Percentiles rank a stretch among this genome's conserved stretches.
phyloP scores from a whole-genome alignment of 1,284 basidiomycete species.

The Ustilago loliicola region DNA sequence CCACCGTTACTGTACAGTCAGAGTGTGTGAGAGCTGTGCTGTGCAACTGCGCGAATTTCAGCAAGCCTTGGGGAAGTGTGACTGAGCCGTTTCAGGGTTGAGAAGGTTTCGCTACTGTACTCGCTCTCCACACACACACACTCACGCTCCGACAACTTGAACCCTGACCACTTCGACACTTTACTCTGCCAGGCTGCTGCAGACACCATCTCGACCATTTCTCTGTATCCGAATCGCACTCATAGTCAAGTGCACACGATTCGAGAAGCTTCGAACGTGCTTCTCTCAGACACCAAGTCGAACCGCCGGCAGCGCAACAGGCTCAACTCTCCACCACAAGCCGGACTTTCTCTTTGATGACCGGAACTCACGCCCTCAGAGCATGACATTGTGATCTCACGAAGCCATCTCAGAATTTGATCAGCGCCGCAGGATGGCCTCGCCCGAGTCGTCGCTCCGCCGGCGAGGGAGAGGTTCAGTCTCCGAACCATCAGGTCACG shows the following conservation, averaged over 20 bases:
- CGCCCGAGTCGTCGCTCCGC: slow-evolving; percentile 45
- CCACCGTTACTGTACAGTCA: background rate
- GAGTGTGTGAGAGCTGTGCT: background rate
- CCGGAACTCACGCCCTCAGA: background rate
- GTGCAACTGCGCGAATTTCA: slow-evolving; percentile 9
- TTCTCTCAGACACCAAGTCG: background rate
- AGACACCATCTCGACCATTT: background rate
- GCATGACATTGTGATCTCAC: slow-evolving; percentile 14
- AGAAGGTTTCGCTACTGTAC: slow-evolving; percentile 10
- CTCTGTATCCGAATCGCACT: background rate
- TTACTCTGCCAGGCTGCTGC: background rate
- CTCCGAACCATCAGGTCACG: slow-evolving; percentile 29
- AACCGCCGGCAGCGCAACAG: slow-evolving; percentile 19
- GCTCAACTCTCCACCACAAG: background rate
- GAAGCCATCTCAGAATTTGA: background rate
- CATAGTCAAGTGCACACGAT: background rate
- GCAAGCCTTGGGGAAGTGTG: slow-evolving; percentile 2
- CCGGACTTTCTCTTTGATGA: background rate
- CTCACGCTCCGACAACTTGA: background rate
- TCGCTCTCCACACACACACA: background rate
- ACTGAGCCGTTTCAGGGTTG: slow-evolving; percentile 8
- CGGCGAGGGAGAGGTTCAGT: slow-evolving; percentile 45
- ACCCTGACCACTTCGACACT: background rate
- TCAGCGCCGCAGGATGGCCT: slow-evolving; percentile 27
- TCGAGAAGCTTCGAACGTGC: background rate